Percentiles rank a stretch among this genome's conserved stretches.
Conservation (phyloP, 495 filamentous ascomycete species). For the Hypoxylon lienhwacheense region DNA sequence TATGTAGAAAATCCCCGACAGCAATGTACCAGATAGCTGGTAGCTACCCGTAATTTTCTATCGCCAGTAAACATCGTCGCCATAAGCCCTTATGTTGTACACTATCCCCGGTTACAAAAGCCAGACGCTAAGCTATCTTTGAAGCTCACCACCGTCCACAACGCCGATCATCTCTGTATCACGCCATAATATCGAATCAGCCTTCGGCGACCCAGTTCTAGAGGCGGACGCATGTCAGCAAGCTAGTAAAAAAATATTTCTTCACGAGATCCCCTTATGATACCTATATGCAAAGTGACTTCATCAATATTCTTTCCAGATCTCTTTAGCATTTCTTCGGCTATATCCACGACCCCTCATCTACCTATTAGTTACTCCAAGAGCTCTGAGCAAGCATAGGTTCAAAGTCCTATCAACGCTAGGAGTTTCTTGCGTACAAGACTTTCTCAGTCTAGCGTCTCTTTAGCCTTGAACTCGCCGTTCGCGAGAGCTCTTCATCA, state of each 20-base stretch:
- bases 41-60: conserved; percentile 3
- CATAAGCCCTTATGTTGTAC: conserved; percentile 13
- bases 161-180: conserved; percentile 16
- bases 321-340: conserved; percentile 8
- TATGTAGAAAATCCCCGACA: neutral
- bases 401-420: too few species aligned
- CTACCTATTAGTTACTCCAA: too few species aligned
- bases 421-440: neutral
- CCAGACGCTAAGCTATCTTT: conserved; percentile 3
- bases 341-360: too few species aligned
- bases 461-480: conserved; percentile 8
- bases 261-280: neutral
- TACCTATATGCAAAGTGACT: conserved; percentile 25
- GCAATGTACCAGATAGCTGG: too few species aligned
- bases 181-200: conserved; percentile 9
- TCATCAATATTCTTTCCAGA: conserved; percentile 15
- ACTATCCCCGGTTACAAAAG: conserved; percentile 8
- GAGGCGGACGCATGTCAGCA: conserved; percentile 4
- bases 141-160: conserved; percentile 15
- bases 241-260: neutral
- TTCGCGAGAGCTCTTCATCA: conserved; percentile 5
- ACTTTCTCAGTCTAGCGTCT: neutral
- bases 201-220: conserved; percentile 6
- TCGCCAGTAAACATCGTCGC: conserved; percentile 29
- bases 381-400: too few species aligned